Evolutionary conservation across 2,329 filamentous ascomycete genomes (phyloP).

Genomic region (Alternaria sp.): DNA sequence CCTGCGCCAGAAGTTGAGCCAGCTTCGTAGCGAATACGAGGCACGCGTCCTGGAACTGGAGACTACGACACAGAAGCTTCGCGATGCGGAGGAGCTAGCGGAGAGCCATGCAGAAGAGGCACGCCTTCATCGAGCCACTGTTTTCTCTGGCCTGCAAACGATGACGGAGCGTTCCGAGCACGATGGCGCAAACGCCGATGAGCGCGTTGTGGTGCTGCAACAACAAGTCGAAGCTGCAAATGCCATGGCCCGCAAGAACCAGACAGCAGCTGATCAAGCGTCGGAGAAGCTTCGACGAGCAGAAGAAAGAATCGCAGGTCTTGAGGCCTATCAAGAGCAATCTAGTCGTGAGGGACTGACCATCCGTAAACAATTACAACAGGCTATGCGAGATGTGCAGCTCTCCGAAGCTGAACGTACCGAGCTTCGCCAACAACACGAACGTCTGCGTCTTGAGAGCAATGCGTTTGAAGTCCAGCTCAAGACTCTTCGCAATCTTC

Average conservation of each 20-base stretch:
- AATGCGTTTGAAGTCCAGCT: constrained; percentile 93
- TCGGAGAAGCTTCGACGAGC: constrained; percentile 89
- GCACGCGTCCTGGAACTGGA: constrained; percentile 79
- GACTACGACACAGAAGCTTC: constrained; percentile 72
- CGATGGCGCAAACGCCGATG: constrained; percentile 58
- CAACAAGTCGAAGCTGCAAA: constrained; percentile 81
- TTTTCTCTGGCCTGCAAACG: constrained; percentile 82
- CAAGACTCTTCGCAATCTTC: constrained; percentile 88
- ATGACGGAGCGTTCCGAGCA: constrained; percentile 64
- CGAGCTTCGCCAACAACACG: constrained; percentile 81
- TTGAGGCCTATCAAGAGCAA: constrained; percentile 97
- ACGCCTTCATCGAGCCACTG: constrained; percentile 79
- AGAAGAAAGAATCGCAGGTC: constrained; percentile 93
- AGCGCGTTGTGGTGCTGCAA: constrained; percentile 76
- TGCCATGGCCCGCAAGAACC: constrained; percentile 82
- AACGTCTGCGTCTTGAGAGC: constrained; percentile 88
- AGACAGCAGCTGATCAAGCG: constrained; percentile 83
- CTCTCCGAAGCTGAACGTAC: constrained; percentile 79
- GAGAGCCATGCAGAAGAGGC: constrained; percentile 89
- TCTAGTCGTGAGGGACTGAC: constrained; percentile 90
- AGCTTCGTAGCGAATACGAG: constrained; percentile 84
- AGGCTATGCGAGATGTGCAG: constrained; percentile 81
- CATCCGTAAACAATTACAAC: constrained; percentile 88
- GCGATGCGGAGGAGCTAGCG: constrained; percentile 85
- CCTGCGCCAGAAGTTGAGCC: constrained; percentile 76